Base-by-base conservation (phyloP, 306 rosid species). In the Myrica gale region DNA sequence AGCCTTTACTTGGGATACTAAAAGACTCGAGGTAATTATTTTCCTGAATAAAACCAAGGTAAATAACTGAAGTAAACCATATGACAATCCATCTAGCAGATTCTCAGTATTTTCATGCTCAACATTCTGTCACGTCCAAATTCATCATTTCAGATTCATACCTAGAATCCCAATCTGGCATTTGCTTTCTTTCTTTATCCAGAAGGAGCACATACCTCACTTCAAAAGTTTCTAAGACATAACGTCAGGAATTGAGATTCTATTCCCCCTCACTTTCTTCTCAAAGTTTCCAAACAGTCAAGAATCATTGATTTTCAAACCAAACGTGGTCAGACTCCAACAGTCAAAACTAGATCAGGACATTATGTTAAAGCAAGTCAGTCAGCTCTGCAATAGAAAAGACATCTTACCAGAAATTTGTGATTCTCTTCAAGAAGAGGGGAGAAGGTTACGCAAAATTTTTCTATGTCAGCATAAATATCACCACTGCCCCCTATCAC, bases 361-460 rank as follows among this genome's bases (percentile, higher is more conserved):
- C 69, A 74, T 65, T 41, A 52, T 39, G 57, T 53, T 57, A 51
- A 77, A 53, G 55, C 66, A 68, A 15, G 69, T 55, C 67, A 52
- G 74, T 53, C 50, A 76, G 73, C 43, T 81, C 39, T 13, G 32
- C 55, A 68, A 56, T n/a, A 57, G 50, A 62, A 69, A 50, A 76
- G 69, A 37, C 7, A 73, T 75, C 77, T 85, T 82, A 96, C 99
- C 96, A 96, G 88, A 73, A 96, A 96, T 77, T 90, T 92, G 92
- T 96, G 99, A 86, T 89, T 96, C 88, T 92, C 93, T 83, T 83
- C 81, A 43, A 96, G 93, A 69, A 88, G 57, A 74, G 99, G 96
- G 60, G 91, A 77, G 81, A 96, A 92, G 16, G 48, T 74, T 5
- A 86, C 72, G 73, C 97, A 92, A 56, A 96, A 96, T 67, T 88